Base-by-base conservation (phyloP, 116 monocot genomes). In the Iris pallida region DNA sequence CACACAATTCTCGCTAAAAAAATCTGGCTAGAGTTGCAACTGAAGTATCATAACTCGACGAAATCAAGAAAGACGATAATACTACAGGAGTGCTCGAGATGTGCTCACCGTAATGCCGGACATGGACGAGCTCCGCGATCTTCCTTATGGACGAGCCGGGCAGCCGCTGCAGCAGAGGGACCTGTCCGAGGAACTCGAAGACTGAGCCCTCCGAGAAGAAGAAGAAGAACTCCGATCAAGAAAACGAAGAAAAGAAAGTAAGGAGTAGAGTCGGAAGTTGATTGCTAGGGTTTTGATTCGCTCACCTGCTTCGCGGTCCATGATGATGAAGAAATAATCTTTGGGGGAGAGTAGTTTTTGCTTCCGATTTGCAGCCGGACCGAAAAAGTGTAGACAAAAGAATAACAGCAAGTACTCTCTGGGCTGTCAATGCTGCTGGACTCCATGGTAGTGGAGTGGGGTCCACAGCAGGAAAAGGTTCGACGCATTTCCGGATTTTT, bases 101-200 rank as follows among this genome's bases (percentile, higher is more conserved):
- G 15, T 12, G 43, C 73, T 68, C 42, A 93, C 98, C 90, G 51
- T 90, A 98, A 45, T 71, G 73, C 88, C 75, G 86, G 14, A 90
- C 65, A 47, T 78, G 64, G 16, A 98, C 82, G 61, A 86, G 68
- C 11, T 90, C 80, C 7, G 93, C 85, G 71, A 98, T 82, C 77
- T 70, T 87, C 69, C 73, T 71, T 20, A 93, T 66, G 8, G 98
- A 93, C 13, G 83, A 82, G 65, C 88, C 75, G 8, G 98, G 98
- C 19, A 98, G 93, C 57, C 80, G 77, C 82, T 93, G 93, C 79
- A 98, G 63, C 70, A 98, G 56, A 14, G 98, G 88, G 13, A 98
- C 93, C 67, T 90, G 92, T 2, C 83, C 80, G 7, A 98, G 81
- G 70, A 98, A 98, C 77, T 93, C 93, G 63, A 90, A 76, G 73